Base-by-base conservation (phyloP, 1,139 yeast genomes). In the Magnusiomyces suaveolens region DNA sequence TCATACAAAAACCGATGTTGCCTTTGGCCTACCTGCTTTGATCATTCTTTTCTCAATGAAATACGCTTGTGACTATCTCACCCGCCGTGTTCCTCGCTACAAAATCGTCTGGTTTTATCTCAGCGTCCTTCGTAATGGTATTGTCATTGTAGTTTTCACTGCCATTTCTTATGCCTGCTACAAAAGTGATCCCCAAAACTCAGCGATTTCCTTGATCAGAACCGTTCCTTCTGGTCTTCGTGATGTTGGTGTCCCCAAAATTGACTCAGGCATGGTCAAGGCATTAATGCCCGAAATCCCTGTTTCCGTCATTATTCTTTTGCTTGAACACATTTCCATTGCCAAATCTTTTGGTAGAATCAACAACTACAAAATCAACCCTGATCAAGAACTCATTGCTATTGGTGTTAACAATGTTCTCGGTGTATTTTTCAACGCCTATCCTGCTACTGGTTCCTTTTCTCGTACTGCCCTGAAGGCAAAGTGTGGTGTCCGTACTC, bases 361-460 rank as follows among this genome's bases (percentile, higher is more conserved):
- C 62, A 89, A 90, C 67, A 96, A 87, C 68, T 90, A 90, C 72
- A 87, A 87, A 65, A 84, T 90, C 65, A 79, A 83, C 58, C 96
- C 97, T 50, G 90, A 90, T 72, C 97, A 90, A 73, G 97, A 90
- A 69, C 79, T 90, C 59, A 80, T 90, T 66, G 97, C 97, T 44
- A 90, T 90, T 71, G 97, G 97, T 66, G 86, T 86, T 49, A 85
- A 92, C 56, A 90, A 90, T 71, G 75, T 89, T 68, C 77, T 90
- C 63, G 97, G 97, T 62, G 87, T 96, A 26, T 87, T 89, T 66
- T 90, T 90, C 77, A 78, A 81, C 64, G 96, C 97, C 10, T 90
- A 90, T 68, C 97, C 97, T 18, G 90, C 96, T 12, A 90, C 97
- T 12, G 97, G 97, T 54, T 90, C 97, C 1, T 90, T 90, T 70